Base-by-base conservation (phyloP, 345 rosid species). In the Moricandia moricandioides region DNA sequence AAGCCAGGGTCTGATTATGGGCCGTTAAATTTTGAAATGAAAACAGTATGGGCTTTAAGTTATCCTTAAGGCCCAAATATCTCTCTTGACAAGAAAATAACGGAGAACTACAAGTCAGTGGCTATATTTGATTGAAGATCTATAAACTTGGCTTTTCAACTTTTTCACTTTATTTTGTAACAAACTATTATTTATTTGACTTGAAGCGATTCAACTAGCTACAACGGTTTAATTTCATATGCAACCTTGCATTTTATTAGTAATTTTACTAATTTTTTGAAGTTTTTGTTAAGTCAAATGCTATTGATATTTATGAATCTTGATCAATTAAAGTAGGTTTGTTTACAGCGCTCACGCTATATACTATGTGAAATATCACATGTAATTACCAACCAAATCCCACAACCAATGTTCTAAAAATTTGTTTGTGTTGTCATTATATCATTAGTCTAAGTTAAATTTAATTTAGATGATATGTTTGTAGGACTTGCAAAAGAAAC, bases 1-100 rank as follows among this genome's bases (percentile, higher is more conserved):
- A 78, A 78, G 77, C 35, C 69, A 78, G 63, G 6, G 7, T 35
- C 63, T 57, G 10, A 12, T 70, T 57, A 26, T 77, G 80, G 80
- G 76, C 76, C 67, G 21, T 16, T 24, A 73, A 24, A 16, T 58
- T 26, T 58, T 11, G n/a, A 10, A 45, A 37, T 37, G 8, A 43
- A 26, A 27, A 1, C 0, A 4, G 12, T 43, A n/a, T 66, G 67
- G 72, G 33, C 30, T 54, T 0, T 6, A 0, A 63, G 8, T 1
- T 24, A 55, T 8, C 35, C 40, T 9, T 57, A 64, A 72, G 73
- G 40, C 71, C 78, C 58, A 62, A 68, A 7, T 31, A 31, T 59
- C 6, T 7, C 64, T 14, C 5, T 13, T 58, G 4, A 13, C 1
- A 1, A 27, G 2, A 58, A 58, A 12, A 27, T 13, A 12, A 58